These are phyloP conservation scores for Sedum album DNA, from an alignment of 164 flowering plant species.

Conservation along the genomic window DNA sequence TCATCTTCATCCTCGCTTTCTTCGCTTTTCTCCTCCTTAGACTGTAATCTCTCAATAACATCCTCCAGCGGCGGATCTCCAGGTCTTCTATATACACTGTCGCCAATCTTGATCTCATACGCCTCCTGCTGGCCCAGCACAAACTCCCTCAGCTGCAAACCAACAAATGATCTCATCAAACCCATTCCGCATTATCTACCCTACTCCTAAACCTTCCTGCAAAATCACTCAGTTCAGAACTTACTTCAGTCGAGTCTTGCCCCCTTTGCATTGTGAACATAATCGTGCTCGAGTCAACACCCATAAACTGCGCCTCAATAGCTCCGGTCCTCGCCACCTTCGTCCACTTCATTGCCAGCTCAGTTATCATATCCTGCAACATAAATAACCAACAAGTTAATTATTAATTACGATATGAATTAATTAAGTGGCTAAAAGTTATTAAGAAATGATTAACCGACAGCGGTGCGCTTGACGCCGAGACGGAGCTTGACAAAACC, in stretches of 20 bases:
- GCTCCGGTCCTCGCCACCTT: constrained; percentile 62
- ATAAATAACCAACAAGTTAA: neutral
- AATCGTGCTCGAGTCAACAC: constrained; percentile 60
- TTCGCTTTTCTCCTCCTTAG: constrained; percentile 19
- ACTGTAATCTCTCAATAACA: constrained; percentile 39
- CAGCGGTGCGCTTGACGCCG: constrained; percentile 58
- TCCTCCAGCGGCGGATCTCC: constrained; percentile 86
- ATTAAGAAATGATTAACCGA: constrained; percentile 13
- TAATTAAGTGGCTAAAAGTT: neutral
- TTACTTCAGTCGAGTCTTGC: constrained; percentile 39
- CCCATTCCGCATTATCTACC: too few relatives aligned
- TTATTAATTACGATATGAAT: neutral
- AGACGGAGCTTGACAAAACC: constrained; percentile 85
- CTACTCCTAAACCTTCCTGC: too few relatives aligned
- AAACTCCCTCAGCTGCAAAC: constrained; percentile 64
- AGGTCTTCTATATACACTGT: constrained; percentile 59
- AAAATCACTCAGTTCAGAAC: neutral
- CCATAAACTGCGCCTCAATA: constrained; percentile 55
- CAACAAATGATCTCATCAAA: neutral
- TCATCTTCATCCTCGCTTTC: constrained; percentile 32
- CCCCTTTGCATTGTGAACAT: constrained; percentile 77
- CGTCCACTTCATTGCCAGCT: constrained; percentile 82
- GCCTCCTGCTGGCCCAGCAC: constrained; percentile 76
- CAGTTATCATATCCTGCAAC: constrained; percentile 57
- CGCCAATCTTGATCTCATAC: constrained; percentile 91